Conservation (phyloP, 331 rosid species). For the Pyracantha coccinea region DNA sequence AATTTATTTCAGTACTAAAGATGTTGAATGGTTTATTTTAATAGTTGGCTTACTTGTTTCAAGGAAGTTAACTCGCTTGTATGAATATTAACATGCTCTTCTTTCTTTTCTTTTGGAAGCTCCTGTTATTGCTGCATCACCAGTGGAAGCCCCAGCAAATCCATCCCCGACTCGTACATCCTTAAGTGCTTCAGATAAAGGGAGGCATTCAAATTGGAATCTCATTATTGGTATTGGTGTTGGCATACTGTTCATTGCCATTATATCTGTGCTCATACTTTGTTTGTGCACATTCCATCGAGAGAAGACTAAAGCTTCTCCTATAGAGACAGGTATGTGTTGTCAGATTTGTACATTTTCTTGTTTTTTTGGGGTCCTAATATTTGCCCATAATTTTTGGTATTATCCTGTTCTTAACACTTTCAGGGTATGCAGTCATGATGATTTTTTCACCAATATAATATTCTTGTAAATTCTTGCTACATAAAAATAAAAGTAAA, state of each 20-base stretch:
- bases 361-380: background rate
- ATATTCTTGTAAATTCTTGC: background rate
- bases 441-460: background rate
- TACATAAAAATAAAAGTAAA: background rate
- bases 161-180: slow-evolving; percentile 38
- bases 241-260: slow-evolving; percentile 57
- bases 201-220: slow-evolving; percentile 50
- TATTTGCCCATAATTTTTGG: background rate
- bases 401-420: background rate
- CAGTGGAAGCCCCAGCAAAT: slow-evolving; percentile 37
- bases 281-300: slow-evolving; percentile 46
- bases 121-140: slow-evolving; percentile 52
- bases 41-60: background rate
- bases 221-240: slow-evolving; percentile 62
- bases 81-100: slow-evolving; percentile 5
- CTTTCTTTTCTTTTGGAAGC: slow-evolving; percentile 41
- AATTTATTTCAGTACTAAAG: background rate
- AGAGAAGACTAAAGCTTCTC: slow-evolving; percentile 40
- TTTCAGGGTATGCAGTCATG: background rate
- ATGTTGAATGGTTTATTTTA: background rate
- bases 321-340: slow-evolving; percentile 56
- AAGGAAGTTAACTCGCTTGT: background rate
- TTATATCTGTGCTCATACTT: slow-evolving; percentile 44
- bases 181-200: slow-evolving; percentile 33
- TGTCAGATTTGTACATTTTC: background rate